Base-by-base conservation (phyloP, 257 asterid species). In the Cordia subcordata region DNA sequence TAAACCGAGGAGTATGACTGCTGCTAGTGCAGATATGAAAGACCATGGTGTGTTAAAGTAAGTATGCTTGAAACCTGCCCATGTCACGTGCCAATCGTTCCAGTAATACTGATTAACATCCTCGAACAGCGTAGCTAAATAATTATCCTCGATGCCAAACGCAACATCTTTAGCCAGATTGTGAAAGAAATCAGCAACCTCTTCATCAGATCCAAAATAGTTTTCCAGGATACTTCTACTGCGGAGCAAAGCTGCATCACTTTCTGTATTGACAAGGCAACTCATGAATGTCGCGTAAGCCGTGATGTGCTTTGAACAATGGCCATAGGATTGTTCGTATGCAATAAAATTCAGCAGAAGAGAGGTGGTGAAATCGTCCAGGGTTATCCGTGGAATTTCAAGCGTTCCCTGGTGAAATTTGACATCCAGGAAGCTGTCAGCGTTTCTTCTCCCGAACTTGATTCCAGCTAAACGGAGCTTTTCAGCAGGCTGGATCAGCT, bases 31-130 rank as follows among this genome's bases (percentile, higher is more conserved):
- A 10, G 55, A 60, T 6, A 60, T 21, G 16, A 46, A 22, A 10
- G 65, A 45, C 65, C 56, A 60, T 23, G 55, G 56, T 5, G 23
- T 45, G 19, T 40, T 46, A 11, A 60, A 60, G 12, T 60, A 60
- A 17, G 65, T 60, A 9, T 53, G 40, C 44, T 10, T 60, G 20
- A 60, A 9, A 18, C 55, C 38, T 60, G 44, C 65, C 65, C 65
- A 60, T 42, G 3, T 11, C 12, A 42, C 47, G 10, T 42, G 2
- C 47, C 47, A 42, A 42, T 11, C 47, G 15, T 14, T 42, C 15
- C 47, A 1, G 15, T 3, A 42, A 17, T 60, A 22, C 45, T 53
- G 21, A 14, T 20, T 60, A n/a, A n/a, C 11, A 3, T 46, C 45
- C 14, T 16, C 14, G n/a, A 60, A 46, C 42, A 45, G n/a, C 6